A percentile compares a stretch with the other conserved stretches of the same genome.
Evolutionary conservation across 2,329 filamentous ascomycete genomes (phyloP).

Genomic region (Periconia digitata): DNA sequence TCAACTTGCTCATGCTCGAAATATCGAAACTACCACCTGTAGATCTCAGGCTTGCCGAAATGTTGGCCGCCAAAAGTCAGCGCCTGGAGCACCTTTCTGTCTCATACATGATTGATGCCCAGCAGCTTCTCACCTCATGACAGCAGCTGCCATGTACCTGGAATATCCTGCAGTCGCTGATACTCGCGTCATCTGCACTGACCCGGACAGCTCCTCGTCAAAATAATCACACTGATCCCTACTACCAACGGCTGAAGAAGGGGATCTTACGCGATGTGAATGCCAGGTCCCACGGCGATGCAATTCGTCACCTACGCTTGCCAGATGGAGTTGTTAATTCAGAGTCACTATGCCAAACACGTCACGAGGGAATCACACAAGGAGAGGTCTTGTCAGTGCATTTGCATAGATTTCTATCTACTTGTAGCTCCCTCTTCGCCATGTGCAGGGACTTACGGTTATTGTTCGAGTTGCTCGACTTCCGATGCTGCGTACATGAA

Average conservation of each 20-base stretch:
- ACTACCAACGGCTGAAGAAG: slow-evolving; percentile 20
- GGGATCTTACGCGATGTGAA: slow-evolving; percentile 20
- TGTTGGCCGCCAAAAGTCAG: slow-evolving; percentile 20
- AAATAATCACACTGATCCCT: slow-evolving; percentile 17
- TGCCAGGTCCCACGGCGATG: slow-evolving; percentile 20
- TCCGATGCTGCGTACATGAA: slow-evolving; percentile 44
- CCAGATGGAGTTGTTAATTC: slow-evolving; percentile 20
- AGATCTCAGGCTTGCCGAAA: slow-evolving; percentile 17
- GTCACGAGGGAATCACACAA: slow-evolving; percentile 19
- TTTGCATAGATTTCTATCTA: slow-evolving; percentile 7
- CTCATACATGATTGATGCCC: slow-evolving; percentile 25
- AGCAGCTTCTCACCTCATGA: slow-evolving; percentile 22
- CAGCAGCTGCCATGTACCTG: slow-evolving; percentile 23
- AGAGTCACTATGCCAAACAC: slow-evolving; percentile 19
- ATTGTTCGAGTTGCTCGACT: slow-evolving; percentile 18
- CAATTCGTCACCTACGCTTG: slow-evolving; percentile 21
- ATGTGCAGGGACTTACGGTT: too few relatives aligned
- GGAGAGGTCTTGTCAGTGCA: slow-evolving; percentile 16
- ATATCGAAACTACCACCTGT: slow-evolving; percentile 17
- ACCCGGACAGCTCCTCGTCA: slow-evolving; percentile 16
- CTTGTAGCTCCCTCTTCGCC: too few relatives aligned
- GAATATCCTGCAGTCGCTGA: slow-evolving; percentile 21
- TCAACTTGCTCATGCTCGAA: slow-evolving; percentile 17
- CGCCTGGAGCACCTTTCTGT: slow-evolving; percentile 22
- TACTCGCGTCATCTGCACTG: slow-evolving; percentile 22